Evolutionary conservation across 371 early-diverging fungal genomes (phyloP).

Genomic region (Lichtheimia hyalospora): DNA sequence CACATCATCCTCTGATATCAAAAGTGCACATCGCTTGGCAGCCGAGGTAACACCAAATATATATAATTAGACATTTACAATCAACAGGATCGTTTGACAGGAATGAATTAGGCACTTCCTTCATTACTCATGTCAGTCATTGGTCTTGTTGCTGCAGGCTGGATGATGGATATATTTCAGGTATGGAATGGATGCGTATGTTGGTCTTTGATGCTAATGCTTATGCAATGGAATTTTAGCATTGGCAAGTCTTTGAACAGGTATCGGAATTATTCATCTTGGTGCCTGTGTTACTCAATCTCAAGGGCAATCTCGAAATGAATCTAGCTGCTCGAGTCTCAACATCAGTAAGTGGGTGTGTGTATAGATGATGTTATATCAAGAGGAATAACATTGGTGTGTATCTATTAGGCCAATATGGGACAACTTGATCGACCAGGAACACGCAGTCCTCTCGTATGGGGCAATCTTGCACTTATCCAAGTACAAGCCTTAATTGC

Average conservation of each 20-base stretch:
- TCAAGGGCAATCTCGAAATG: slow-evolving; percentile 91
- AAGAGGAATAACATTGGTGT: not conserved
- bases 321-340: slow-evolving; percentile 84
- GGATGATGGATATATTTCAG: slow-evolving; percentile 73
- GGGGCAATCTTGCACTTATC: slow-evolving; percentile 72
- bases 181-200: slow-evolving; percentile 25
- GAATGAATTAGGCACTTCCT: slow-evolving; percentile 64
- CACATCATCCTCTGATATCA: slow-evolving; percentile 1
- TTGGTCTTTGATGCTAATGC: not conserved
- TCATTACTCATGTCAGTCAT: slow-evolving; percentile 73
- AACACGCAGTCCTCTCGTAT: slow-evolving; percentile 51
- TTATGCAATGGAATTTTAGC: slow-evolving; percentile 31
- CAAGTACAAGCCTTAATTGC: slow-evolving; percentile 73
- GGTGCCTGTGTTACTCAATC: slow-evolving; percentile 80
- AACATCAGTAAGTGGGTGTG: slow-evolving; percentile 56
- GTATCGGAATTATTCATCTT: slow-evolving; percentile 83
- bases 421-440: slow-evolving; percentile 60
- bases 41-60: slow-evolving; percentile 21
- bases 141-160: slow-evolving; percentile 76
- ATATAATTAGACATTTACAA: not conserved
- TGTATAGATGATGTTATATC: not conserved
- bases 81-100: not conserved
- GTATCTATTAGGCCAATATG: slow-evolving; percentile 55
- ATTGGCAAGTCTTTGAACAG: slow-evolving; percentile 71
- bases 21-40: slow-evolving; percentile 21